A percentile compares a stretch with the other conserved stretches of the same genome.
These are phyloP conservation scores for Udeniomyces megalosporus DNA, from an alignment of 768 basidiomycete species.

Conservation along the genomic window DNA sequence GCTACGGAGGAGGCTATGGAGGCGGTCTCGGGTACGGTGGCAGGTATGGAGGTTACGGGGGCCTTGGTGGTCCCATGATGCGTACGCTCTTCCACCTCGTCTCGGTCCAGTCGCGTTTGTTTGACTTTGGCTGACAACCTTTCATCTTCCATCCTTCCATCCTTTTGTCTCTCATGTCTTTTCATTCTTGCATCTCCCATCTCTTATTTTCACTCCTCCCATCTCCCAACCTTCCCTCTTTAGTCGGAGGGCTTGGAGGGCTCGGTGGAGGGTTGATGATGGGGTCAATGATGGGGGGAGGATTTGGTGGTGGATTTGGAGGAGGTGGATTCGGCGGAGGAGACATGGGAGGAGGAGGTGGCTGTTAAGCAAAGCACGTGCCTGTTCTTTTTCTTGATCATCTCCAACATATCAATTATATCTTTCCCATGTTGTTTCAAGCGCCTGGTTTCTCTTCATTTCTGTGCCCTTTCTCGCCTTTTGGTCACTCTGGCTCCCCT, in stretches of 20 bases:
- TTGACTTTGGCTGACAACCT: background rate
- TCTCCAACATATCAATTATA: no score
- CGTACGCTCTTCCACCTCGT: background rate
- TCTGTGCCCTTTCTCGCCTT: no score
- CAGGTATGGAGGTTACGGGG: background rate
- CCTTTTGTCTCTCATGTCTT: no score
- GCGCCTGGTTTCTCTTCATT: no score
- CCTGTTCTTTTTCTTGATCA: no score
- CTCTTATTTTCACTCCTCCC: background rate
- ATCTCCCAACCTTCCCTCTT: no score
- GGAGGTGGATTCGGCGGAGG: conserved; percentile 7
- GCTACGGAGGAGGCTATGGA: background rate
- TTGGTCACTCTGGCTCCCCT: no score
- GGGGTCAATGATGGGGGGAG: background rate
- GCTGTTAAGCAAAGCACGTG: no score
- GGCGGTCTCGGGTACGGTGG: background rate
- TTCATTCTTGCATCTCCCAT: background rate
- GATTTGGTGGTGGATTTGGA: conserved; percentile 10
- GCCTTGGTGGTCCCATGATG: conserved; percentile 7
- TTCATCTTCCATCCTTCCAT: no score
- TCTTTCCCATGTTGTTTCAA: no score
- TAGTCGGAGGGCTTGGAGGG: background rate
- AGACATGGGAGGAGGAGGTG: background rate
- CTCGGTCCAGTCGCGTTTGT: background rate
- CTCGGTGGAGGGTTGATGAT: background rate